A percentile compares a stretch with the other conserved stretches of the same genome.
These are phyloP conservation scores for Didymella segeticola DNA, from an alignment of 2,329 filamentous ascomycete genomes.

Conservation along the genomic window DNA sequence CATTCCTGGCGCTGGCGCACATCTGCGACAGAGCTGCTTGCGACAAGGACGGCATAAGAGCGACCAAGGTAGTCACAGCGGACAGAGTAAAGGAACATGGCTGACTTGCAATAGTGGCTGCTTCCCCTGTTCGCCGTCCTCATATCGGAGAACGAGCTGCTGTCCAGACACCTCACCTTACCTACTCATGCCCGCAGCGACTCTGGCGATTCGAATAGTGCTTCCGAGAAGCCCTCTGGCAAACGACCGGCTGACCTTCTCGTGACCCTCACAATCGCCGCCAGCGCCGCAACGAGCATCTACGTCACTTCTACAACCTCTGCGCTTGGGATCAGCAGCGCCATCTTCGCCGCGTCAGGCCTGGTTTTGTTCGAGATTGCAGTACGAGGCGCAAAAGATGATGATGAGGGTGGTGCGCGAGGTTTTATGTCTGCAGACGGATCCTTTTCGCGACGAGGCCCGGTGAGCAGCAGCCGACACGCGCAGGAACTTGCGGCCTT, in stretches of 20 bases:
- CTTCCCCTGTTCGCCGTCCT: constrained; percentile 44
- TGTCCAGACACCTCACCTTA: constrained; percentile 32
- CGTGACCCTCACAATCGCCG: constrained; percentile 44
- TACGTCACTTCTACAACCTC: constrained; percentile 45
- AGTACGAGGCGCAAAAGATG: constrained; percentile 32
- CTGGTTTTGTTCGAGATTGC: constrained; percentile 52
- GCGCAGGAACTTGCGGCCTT: constrained; percentile 35
- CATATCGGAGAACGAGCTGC: constrained; percentile 37
- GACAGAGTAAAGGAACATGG: too few species aligned
- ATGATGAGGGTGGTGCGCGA: constrained; percentile 31
- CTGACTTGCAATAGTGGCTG: constrained; percentile 31
- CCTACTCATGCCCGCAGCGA: constrained; percentile 32
- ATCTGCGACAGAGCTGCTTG: constrained; percentile 55
- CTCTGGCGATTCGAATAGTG: constrained; percentile 23
- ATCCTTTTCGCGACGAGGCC: constrained; percentile 34
- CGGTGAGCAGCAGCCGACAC: constrained; percentile 30
- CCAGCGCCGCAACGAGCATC: constrained; percentile 44
- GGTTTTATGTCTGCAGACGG: constrained; percentile 47
- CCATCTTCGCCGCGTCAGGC: constrained; percentile 49
- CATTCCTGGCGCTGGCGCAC: constrained; percentile 50
- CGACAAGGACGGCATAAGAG: constrained; percentile 53
- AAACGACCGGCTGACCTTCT: constrained; percentile 41
- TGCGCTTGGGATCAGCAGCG: constrained; percentile 52
- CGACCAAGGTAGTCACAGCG: constrained; percentile 50
- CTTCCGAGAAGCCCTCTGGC: constrained; percentile 22